Conservation (phyloP, 257 asterid genomes). For the Primulina tabacum region DNA sequence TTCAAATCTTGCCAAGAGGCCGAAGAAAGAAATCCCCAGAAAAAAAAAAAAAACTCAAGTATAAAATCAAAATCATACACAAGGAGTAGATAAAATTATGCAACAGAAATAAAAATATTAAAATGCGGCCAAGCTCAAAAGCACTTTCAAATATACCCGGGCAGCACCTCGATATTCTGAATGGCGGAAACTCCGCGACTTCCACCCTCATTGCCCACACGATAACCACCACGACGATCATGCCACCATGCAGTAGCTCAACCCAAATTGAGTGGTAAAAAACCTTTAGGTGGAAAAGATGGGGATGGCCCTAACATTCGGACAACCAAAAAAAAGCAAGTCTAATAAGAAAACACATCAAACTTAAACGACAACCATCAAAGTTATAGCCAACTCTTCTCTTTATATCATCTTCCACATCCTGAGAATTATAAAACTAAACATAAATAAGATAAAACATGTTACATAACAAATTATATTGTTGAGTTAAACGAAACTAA, state of each 20-base stretch:
- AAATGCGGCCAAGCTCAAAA: slow-evolving; percentile 5
- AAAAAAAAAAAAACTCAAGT: slow-evolving; percentile 72
- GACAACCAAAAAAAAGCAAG: neutral
- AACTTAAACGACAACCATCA: slow-evolving; percentile 81
- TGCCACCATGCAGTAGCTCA: slow-evolving; percentile 94
- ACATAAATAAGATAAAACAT: no score
- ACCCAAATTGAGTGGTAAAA: slow-evolving; percentile 39
- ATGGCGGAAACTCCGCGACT: slow-evolving; percentile 91
- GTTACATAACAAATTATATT: no score
- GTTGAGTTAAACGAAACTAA: no score
- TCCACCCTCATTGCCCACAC: slow-evolving; percentile 42
- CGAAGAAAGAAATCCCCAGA: slow-evolving; percentile 92
- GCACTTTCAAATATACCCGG: slow-evolving; percentile 6
- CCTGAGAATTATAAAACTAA: no score
- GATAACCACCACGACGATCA: slow-evolving; percentile 85
- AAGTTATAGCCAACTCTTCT: no score
- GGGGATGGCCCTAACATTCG: neutral
- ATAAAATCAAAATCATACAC: slow-evolving; percentile 13
- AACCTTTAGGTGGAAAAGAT: no score
- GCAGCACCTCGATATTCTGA: slow-evolving; percentile 81
- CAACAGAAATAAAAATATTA: neutral
- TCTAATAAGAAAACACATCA: neutral
- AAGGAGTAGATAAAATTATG: slow-evolving; percentile 3
- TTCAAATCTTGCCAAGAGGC: slow-evolving; percentile 99
- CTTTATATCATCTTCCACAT: no score